Evolutionary conservation across 257 asterid genomes (phyloP).

Genomic region (Capsicum chinense): DNA sequence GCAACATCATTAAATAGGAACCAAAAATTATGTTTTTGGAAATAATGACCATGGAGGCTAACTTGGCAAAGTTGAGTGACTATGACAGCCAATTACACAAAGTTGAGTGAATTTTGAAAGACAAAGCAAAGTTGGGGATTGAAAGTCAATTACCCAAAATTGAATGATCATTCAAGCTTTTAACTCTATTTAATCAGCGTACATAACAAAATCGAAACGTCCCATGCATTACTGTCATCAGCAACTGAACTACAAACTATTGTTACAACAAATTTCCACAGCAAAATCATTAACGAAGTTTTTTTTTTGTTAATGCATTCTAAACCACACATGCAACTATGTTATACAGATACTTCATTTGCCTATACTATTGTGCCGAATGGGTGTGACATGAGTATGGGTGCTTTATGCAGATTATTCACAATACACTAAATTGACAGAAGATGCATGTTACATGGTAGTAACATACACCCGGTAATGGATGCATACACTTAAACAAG

Average conservation of each 20-base stretch:
- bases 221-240: background rate
- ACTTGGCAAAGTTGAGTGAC: no score
- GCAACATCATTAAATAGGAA: no score
- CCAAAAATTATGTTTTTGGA: no score
- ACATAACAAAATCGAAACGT: background rate
- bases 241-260: constrained; percentile 16
- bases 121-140: no score
- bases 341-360: constrained; percentile 9
- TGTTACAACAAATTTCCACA: background rate
- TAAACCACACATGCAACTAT: background rate
- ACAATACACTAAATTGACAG: background rate
- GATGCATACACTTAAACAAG: background rate
- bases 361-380: background rate
- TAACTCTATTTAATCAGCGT: background rate
- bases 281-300: background rate
- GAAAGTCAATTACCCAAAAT: no score
- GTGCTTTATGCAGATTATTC: constrained; percentile 14
- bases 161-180: no score
- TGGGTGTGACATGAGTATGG: background rate
- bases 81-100: no score
- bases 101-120: no score
- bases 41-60: no score
- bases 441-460: background rate
- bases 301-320: background rate
- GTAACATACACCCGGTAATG: background rate